Evolutionary conservation across 768 basidiomycete species (phyloP).

Genomic region (Boletellus ananiceps): DNA sequence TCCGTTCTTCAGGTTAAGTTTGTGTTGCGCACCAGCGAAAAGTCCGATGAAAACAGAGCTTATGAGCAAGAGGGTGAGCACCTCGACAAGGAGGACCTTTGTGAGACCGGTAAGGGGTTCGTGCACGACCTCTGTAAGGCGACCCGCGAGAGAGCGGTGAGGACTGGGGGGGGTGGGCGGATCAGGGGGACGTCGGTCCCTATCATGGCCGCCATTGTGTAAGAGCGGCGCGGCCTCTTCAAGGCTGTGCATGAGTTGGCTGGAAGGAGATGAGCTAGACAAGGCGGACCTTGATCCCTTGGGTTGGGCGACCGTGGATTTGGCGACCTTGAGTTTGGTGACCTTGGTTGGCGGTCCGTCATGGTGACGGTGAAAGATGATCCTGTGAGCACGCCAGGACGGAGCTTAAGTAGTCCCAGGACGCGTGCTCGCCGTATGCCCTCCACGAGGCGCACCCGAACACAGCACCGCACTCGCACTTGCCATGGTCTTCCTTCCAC

Average conservation of each 20-base stretch:
- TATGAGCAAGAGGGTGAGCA: constrained; percentile 73
- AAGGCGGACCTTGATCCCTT: constrained; percentile 49
- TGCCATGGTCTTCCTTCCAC: constrained; percentile 63
- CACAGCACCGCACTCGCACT: not conserved
- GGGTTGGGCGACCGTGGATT: constrained; percentile 28
- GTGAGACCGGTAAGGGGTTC: constrained; percentile 82
- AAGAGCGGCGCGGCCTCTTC: constrained; percentile 66
- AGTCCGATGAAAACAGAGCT: constrained; percentile 89
- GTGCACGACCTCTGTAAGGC: constrained; percentile 52
- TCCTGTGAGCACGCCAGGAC: constrained; percentile 1
- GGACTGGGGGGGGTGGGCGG: constrained; percentile 40
- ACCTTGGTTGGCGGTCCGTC: constrained; percentile 52
- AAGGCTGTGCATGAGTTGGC: constrained; percentile 1
- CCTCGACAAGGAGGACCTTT: constrained; percentile 72
- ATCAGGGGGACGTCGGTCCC: constrained; percentile 31
- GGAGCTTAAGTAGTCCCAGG: constrained; percentile 26
- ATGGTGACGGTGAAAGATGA: constrained; percentile 36
- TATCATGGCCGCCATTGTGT: constrained; percentile 42
- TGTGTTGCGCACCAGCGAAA: constrained; percentile 85
- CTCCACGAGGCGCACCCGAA: constrained; percentile 21
- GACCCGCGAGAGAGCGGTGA: constrained; percentile 25
- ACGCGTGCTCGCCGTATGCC: constrained; percentile 27
- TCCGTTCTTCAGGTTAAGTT: constrained; percentile 50
- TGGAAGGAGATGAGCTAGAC: not conserved
- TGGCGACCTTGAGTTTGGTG: constrained; percentile 45